These are phyloP conservation scores for Aspergillus ibericus DNA, from an alignment of 2,329 filamentous ascomycete genomes.

Conservation along the genomic window DNA sequence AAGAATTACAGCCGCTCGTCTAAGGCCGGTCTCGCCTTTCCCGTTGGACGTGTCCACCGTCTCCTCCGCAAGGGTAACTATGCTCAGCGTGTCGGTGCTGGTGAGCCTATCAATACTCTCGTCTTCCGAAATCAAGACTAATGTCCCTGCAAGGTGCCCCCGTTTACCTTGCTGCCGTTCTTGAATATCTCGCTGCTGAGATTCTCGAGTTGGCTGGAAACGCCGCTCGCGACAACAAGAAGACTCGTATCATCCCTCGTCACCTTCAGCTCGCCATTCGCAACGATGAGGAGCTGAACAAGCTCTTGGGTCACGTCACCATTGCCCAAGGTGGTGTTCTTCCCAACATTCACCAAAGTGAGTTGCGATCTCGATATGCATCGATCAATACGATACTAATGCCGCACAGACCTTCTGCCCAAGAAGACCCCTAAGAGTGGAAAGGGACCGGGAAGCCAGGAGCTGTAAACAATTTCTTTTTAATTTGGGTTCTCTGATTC, in stretches of 20 bases:
- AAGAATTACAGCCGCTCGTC: constrained; percentile 75
- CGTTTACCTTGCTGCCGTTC: constrained; percentile 94
- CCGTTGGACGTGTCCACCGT: constrained; percentile 98
- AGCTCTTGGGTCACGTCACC: constrained; percentile 90
- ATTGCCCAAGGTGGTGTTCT: constrained; percentile 98
- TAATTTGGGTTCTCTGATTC: constrained; percentile 63
- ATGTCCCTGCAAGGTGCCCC: constrained; percentile 62
- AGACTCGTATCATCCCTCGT: constrained; percentile 99
- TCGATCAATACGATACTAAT: constrained; percentile 90
- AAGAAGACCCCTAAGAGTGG: constrained; percentile 98
- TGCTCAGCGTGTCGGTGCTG: constrained; percentile 98
- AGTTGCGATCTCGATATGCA: constrained; percentile 62
- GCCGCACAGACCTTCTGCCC: constrained; percentile 94
- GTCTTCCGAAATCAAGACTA: not conserved
- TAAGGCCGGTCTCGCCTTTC: constrained; percentile 98
- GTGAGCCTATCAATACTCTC: constrained; percentile 44
- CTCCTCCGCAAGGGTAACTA: constrained; percentile 99
- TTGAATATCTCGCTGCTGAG: constrained; percentile 98
- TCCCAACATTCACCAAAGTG: constrained; percentile 84
- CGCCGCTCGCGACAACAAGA: constrained; percentile 99
- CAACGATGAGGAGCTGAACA: constrained; percentile 99
- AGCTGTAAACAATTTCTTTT: constrained; percentile 68
- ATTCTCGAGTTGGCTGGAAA: constrained; percentile 99
- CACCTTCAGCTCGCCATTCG: constrained; percentile 99
- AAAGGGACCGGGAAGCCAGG: constrained; percentile 82